Base-by-base conservation (phyloP, 2,329 filamentous ascomycete species). In the Mycocentrospora acerina region DNA sequence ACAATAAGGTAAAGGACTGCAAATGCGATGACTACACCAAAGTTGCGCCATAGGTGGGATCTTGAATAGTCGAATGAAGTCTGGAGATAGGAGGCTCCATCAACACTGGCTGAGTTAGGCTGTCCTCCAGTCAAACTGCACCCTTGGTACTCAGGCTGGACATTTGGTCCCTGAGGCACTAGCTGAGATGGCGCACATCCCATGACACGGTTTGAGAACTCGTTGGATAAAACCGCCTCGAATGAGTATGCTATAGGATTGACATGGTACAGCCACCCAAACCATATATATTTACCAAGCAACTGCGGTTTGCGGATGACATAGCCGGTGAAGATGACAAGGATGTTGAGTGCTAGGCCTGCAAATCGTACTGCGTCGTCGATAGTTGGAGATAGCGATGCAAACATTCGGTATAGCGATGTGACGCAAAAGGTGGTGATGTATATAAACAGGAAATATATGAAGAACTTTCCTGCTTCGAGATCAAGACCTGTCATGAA, bases 21-120 rank as follows among this genome's bases (percentile, higher is more conserved):
- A 50, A 88, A 93, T 0, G 84, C 87, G 51, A 90, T 81, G 1
- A 93, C 68, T 3, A 90, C 82, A 22, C 85, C 87, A 55, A 87
- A 89, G 60, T 91, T 90, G 3, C 87, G 81, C 73, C 82, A 85
- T 0, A 85, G 64, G 53, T 85, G 73, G 17, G 66, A 68, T 13
- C 80, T 70, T 0, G 74, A 73, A 53, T 83, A 84, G 29, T 75
- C 69, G 62, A 78, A 85, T 7, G 73, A 73, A 1, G 72, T 71
- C 8, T 68, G 51, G 2, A 85, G 58, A 51, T 85, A 86, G 15
- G 67, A 66, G 2, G 71, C 59, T 24, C 82, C 82, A 22, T 72
- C 54, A 10, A 86, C 75, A 3, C 60, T 68, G 1, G 69, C 68
- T 14, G 71, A 70, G 22, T 77, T 78, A 10, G 78, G 62, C 16